Percentiles rank a stretch among this genome's conserved stretches.
phyloP scores from a whole-genome alignment of 768 basidiomycete genomes.

The Scleroderma citrinum region DNA sequence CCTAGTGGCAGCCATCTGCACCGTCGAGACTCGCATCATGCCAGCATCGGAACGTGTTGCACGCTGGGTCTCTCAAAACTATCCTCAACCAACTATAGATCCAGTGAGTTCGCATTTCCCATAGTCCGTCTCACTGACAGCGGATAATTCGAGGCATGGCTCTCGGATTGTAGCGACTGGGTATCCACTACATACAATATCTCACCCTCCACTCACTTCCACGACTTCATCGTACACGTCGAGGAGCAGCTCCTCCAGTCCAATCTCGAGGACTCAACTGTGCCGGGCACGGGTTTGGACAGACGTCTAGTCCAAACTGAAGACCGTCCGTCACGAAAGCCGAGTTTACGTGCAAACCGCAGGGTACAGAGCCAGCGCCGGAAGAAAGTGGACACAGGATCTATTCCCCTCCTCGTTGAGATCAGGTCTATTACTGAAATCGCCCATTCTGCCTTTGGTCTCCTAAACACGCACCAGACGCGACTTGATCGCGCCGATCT shows the following conservation, averaged over 20 bases:
- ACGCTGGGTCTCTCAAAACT: slow-evolving; percentile 49
- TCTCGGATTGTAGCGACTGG: slow-evolving; percentile 67
- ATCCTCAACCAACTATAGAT: slow-evolving; percentile 60
- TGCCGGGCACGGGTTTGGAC: slow-evolving; percentile 58
- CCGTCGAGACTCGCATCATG: too few relatives aligned
- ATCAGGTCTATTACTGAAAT: slow-evolving; percentile 78
- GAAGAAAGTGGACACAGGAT: slow-evolving; percentile 24
- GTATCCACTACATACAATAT: slow-evolving; percentile 43
- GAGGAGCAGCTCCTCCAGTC: slow-evolving; percentile 68
- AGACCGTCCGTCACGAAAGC: background rate
- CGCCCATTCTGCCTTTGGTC: slow-evolving; percentile 72
- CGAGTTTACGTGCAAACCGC: background rate
- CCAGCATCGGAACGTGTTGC: slow-evolving; percentile 28
- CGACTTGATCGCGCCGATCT: slow-evolving; percentile 54
- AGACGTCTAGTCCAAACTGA: slow-evolving; percentile 13
- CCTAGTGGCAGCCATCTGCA: too few relatives aligned
- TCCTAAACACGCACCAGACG: slow-evolving; percentile 64
- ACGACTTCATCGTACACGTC: slow-evolving; percentile 48
- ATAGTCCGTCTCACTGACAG: background rate
- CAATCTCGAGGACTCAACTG: slow-evolving; percentile 65
- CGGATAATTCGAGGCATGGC: slow-evolving; percentile 56
- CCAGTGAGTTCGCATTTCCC: slow-evolving; percentile 35
- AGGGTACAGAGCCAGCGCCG: slow-evolving; percentile 3
- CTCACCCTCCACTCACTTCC: slow-evolving; percentile 42
- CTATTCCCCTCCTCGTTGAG: slow-evolving; percentile 63